Conservation (phyloP, 345 rosid species). For the Chamaenerion angustifolium region DNA sequence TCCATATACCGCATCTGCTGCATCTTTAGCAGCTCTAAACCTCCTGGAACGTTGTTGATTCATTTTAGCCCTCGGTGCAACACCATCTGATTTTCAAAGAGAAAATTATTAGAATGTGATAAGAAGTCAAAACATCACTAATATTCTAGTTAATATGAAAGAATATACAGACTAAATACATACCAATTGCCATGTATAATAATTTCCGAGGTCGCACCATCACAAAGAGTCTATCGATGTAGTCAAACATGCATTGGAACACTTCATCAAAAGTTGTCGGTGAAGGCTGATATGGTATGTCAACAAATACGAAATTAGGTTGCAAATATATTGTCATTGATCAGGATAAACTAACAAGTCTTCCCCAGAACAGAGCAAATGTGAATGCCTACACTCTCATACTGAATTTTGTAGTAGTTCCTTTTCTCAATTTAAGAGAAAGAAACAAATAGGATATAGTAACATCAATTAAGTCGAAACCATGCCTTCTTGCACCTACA, state of each 20-base stretch:
- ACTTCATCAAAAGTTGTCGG: slow-evolving; percentile 67
- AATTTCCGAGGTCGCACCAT: slow-evolving; percentile 91
- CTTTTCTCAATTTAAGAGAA: too few species aligned
- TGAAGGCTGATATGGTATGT: slow-evolving; percentile 43
- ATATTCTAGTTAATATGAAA: not conserved
- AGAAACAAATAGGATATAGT: too few species aligned
- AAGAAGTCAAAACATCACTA: not conserved
- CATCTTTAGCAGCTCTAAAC: slow-evolving; percentile 90
- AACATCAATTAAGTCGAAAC: too few species aligned
- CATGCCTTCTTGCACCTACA: too few species aligned
- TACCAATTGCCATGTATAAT: slow-evolving; percentile 82
- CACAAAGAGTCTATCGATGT: slow-evolving; percentile 74
- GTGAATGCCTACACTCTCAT: too few species aligned
- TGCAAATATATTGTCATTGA: too few species aligned
- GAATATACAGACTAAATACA: not conserved
- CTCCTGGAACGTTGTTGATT: slow-evolving; percentile 92
- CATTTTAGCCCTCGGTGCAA: slow-evolving; percentile 97
- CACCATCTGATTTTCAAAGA: slow-evolving; percentile 52
- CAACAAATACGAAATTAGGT: not conserved
- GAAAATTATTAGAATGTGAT: not conserved
- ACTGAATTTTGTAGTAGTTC: too few species aligned
- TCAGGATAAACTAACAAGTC: too few species aligned
- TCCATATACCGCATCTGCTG: slow-evolving; percentile 58
- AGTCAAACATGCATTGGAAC: slow-evolving; percentile 71
- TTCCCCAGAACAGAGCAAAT: too few species aligned